A percentile compares a stretch with the other conserved stretches of the same genome.
phyloP scores from a whole-genome alignment of 768 basidiomycete species.

The Suillus hirtellus region DNA sequence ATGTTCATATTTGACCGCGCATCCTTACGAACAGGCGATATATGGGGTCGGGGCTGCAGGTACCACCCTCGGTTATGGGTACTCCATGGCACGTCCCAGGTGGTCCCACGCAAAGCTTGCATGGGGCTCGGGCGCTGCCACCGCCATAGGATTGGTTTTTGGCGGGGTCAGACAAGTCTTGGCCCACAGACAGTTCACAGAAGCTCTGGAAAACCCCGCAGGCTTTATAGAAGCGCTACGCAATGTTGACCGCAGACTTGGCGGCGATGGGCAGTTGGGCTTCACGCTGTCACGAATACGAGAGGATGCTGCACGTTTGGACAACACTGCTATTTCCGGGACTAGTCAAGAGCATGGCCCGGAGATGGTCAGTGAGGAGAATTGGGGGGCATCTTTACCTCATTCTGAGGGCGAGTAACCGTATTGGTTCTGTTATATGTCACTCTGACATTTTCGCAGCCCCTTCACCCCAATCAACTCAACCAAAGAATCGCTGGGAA shows the following conservation, averaged over 20 bases:
- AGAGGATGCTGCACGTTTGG: conserved; percentile 5
- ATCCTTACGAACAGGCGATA: conserved; percentile 16
- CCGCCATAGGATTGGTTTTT: conserved; percentile 31
- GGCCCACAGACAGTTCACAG: conserved; percentile 31
- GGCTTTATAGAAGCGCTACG: conserved; percentile 32
- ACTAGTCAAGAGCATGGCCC: conserved; percentile 17
- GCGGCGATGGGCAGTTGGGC: conserved; percentile 31
- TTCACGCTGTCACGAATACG: conserved; percentile 28
- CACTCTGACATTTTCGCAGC: not conserved
- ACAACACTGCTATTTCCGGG: not conserved
- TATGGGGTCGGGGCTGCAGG: conserved; percentile 28
- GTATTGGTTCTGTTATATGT: not conserved
- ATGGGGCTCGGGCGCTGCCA: conserved; percentile 26
- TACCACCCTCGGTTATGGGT: conserved; percentile 28
- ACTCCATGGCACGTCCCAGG: conserved; percentile 27
- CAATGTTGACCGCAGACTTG: conserved; percentile 32
- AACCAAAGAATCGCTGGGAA: conserved; percentile 54
- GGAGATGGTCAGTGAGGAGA: conserved; percentile 18
- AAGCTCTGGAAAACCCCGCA: conserved; percentile 31
- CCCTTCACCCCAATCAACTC: not conserved
- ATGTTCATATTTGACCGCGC: conserved; percentile 7
- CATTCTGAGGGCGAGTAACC: conserved; percentile 8
- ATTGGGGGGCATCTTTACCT: conserved; percentile 14
- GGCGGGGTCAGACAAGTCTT: conserved; percentile 33
- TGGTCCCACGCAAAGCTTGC: conserved; percentile 28